Conservation (phyloP, 202 grass and related monocot genomes). For the Hordeum pubiflorum region DNA sequence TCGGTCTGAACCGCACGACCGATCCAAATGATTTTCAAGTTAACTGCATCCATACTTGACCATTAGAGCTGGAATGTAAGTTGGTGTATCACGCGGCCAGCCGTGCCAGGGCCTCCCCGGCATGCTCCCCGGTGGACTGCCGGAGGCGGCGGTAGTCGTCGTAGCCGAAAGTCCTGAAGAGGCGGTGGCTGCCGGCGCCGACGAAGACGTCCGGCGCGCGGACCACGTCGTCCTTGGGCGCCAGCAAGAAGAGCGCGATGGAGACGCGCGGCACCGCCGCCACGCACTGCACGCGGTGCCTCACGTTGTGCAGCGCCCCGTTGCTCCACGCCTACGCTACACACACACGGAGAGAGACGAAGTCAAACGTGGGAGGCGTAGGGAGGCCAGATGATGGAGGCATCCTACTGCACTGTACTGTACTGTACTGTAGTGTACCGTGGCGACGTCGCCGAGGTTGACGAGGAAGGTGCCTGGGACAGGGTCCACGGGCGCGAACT, state of each 20-base stretch:
- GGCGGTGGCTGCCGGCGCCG: constrained; percentile 10
- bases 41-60: too few species aligned
- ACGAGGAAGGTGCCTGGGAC: constrained; percentile 39
- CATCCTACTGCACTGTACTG: background rate
- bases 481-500: constrained; percentile 31
- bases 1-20: too few species aligned
- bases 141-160: constrained; percentile 43
- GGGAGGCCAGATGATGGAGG: too few species aligned
- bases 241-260: constrained; percentile 47
- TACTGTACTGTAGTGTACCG: too few species aligned
- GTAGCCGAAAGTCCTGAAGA: constrained; percentile 38
- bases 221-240: constrained; percentile 42
- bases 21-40: too few species aligned
- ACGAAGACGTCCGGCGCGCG: constrained; percentile 33
- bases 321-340: constrained; percentile 55
- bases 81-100: background rate
- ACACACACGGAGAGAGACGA: too few species aligned
- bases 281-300: constrained; percentile 52
- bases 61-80: too few species aligned
- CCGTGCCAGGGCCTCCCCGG: constrained; percentile 30
- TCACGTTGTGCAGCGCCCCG: constrained; percentile 40
- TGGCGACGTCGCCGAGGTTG: constrained; percentile 56
- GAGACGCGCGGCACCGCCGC: constrained; percentile 35
- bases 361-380: too few species aligned
- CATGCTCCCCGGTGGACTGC: constrained; percentile 11